Percentiles rank a stretch among this genome's conserved stretches.
These are phyloP conservation scores for Plectranthus barbatus DNA, from an alignment of 257 asterid species.

Conservation along the genomic window DNA sequence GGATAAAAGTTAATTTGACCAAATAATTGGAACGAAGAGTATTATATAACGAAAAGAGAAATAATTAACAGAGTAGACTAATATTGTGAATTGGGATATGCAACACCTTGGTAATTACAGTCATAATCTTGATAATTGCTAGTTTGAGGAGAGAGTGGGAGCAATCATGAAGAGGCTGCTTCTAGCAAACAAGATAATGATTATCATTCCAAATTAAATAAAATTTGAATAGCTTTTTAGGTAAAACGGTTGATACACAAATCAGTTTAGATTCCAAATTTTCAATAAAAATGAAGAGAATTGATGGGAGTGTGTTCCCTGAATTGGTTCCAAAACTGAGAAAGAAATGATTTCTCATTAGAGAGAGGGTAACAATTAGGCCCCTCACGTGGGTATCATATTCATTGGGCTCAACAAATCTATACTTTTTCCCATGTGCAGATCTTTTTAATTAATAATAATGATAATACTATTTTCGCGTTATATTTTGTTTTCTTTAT, in stretches of 20 bases:
- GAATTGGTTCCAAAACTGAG: conserved; percentile 23
- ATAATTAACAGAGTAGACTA: background rate
- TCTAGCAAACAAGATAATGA: background rate
- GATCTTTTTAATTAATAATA: no score
- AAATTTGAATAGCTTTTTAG: background rate
- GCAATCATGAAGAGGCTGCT: conserved; percentile 31
- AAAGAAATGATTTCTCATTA: conserved; percentile 16
- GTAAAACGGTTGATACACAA: background rate
- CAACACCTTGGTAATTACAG: background rate
- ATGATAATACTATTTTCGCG: background rate
- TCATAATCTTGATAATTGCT: conserved; percentile 19
- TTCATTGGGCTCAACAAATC: conserved; percentile 26
- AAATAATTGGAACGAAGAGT: no score
- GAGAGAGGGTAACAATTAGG: conserved; percentile 16
- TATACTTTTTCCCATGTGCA: conserved; percentile 35
- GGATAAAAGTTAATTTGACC: no score
- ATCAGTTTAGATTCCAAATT: background rate
- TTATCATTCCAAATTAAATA: background rate
- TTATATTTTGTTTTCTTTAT: no score
- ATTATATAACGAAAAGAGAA: no score
- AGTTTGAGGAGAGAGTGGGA: conserved; percentile 26
- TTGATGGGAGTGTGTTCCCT: conserved; percentile 25
- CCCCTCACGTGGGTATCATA: conserved; percentile 42
- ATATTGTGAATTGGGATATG: conserved; percentile 6
- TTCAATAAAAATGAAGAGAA: background rate